Conservation (phyloP, 805 yeast species). For the Ogataea populi-albae region DNA sequence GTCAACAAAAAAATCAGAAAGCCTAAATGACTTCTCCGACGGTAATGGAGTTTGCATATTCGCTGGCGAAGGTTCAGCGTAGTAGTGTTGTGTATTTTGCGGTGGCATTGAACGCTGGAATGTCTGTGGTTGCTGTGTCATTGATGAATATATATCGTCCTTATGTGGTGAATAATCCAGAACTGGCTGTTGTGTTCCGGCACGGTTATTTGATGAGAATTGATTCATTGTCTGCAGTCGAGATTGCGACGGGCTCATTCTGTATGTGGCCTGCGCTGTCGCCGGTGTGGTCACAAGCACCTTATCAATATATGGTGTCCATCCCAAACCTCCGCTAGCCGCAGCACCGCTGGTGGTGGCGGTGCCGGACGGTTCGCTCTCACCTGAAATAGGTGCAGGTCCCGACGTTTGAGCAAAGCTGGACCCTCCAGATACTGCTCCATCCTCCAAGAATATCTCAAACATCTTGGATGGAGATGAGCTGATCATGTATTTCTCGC, state of each 20-base stretch:
- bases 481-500: constrained; percentile 20
- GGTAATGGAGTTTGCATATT: constrained; percentile 20
- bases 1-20: constrained; percentile 24
- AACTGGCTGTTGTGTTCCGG: neutral
- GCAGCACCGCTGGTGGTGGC: constrained; percentile 11
- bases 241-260: constrained; percentile 11
- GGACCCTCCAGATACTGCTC: constrained; percentile 6
- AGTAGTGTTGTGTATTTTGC: neutral
- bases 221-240: constrained; percentile 5
- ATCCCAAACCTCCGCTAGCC: constrained; percentile 15
- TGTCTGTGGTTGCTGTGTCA: neutral
- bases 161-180: constrained; percentile 20
- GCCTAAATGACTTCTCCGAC: constrained; percentile 20
- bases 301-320: constrained; percentile 30
- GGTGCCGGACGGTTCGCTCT: constrained; percentile 2
- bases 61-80: constrained; percentile 2
- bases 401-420: neutral
- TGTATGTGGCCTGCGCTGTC: constrained; percentile 2
- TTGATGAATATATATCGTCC: constrained; percentile 4
- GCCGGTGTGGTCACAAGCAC: constrained; percentile 13
- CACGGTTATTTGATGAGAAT: neutral
- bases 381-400: neutral
- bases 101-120: neutral
- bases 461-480: constrained; percentile 31
- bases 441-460: constrained; percentile 24